These are phyloP conservation scores for Solanum bukasovii DNA, from an alignment of 257 asterid species.

Conservation along the genomic window DNA sequence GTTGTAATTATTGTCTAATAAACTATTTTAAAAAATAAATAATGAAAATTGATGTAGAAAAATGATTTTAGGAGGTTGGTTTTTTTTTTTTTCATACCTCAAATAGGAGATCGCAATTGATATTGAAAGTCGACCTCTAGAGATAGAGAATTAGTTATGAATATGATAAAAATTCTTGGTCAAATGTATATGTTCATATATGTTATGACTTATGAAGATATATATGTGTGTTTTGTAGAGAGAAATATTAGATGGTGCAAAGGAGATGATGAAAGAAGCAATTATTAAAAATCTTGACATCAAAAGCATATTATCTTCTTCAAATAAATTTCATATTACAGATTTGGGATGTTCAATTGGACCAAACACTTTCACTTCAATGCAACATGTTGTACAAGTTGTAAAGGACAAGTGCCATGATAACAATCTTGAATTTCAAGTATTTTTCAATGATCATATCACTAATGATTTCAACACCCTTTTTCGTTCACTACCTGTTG, in stretches of 20 bases:
- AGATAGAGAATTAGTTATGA: no score
- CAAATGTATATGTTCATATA: no score
- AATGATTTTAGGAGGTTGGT: no score
- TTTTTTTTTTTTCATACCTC: no score
- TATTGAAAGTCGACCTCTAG: no score
- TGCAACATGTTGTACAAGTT: slow-evolving; percentile 9
- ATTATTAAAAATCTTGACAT: background rate
- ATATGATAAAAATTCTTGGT: no score
- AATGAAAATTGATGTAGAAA: no score
- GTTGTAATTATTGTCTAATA: no score
- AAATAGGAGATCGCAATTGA: no score
- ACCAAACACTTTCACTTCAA: slow-evolving; percentile 16
- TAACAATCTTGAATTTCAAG: background rate
- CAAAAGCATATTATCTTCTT: background rate
- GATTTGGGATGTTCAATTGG: slow-evolving; percentile 29
- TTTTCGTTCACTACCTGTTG: slow-evolving; percentile 9
- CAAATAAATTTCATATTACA: background rate
- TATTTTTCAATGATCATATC: slow-evolving; percentile 34
- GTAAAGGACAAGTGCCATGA: slow-evolving; percentile 5
- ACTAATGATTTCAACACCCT: slow-evolving; percentile 39
- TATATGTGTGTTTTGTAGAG: background rate
- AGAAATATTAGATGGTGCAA: background rate
- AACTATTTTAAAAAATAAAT: no score
- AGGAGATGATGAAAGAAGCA: background rate
- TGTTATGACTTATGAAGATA: no score